Base-by-base conservation (phyloP, 805 yeast species). In the Grigorovia jiainica region DNA sequence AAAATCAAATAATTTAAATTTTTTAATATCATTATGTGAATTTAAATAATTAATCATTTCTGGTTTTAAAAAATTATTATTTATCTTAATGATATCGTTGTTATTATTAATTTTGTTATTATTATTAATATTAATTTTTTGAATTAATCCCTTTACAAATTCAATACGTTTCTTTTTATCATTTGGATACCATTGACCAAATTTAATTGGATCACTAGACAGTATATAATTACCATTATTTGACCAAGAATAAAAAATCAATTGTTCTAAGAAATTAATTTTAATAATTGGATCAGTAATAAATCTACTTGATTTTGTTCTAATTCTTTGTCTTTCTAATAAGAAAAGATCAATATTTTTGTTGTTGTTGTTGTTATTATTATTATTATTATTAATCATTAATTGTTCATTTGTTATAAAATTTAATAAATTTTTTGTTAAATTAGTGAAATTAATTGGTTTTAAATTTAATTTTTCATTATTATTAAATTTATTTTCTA, bases 1-100 rank as follows among this genome's bases (percentile, higher is more conserved):
- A 53, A 87, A 82, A 66, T 87, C 92, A 64, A 82, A 79, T 48
- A 66, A 41, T 48, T 37, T 32, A 10, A n/a, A 9, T 9, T 10
- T 17, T 18, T 33, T 32, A 7, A 11, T 27, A 13, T 21, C 17
- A 36, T n/a, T 15, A 7, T 36, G 15, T 25, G 13, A 25, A 7
- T 4, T 27, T 13, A 27, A 27, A 13, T 27, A 27, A 11, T 10
- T 13, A 4, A 15, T 13, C 31, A 27, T 27, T 7, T 27, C 31
- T 27, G 11, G 11, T 3, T n/a, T 27, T 13, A 27, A 13, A 13
- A 13, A 27, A 4, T 11, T 10, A 3, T 27, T 27, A 10, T 27
- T 13, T 5, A 27, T 8, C 11, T 11, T 13, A 4, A 27, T 7
- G 15, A n/a, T 27, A 10, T 13, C 15, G 11, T 3, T 7, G 3